Base-by-base conservation (phyloP, 2,329 filamentous ascomycete genomes). In the Ophiocordyceps robertsii region DNA sequence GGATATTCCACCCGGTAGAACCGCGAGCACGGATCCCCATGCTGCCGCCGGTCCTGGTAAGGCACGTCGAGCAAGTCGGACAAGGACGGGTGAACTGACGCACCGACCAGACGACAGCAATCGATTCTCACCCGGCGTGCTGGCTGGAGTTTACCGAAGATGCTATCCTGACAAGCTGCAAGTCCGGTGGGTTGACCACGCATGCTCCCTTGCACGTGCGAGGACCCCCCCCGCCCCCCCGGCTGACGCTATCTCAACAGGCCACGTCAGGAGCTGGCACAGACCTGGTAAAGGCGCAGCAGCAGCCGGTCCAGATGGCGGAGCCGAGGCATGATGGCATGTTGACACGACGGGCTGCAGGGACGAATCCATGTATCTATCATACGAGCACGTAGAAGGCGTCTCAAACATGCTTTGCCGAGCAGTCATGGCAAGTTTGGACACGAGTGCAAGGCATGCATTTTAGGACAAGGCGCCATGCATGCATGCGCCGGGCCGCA, bases 61-160 rank as follows among this genome's bases (percentile, higher is more conserved):
- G 75, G 65, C 30, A 39, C 29, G 19, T 32, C 10, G 17, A 31
- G 16, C 13, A 32, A 37, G 32, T 40, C 12, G 27, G 9, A 17
- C n/a, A 30, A 11, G 16, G 12, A 17, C 4, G 13, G 7, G 11
- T n/a, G n/a, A 36, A 30, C 46, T 49, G 38, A 49, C 33, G 12
- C 19, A 14, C 8, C 27, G 21, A 32, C 45, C 12, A 89, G 69
- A 86, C 83, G 39, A 95, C 95, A 61, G 69, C 75, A 12, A 78
- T 95, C 31, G 88, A 95, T 59, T 77, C 81, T 46, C 87, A 96
- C 61, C 88, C 89, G 42, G 69, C 94, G 38, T 85, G 79, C 59
- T 95, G 89, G 82, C 64, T 98, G 33, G 84, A 81, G n/a, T 98
- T 98, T 54, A 89, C 90, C 43, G 83, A 95, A 58, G 82, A 94